phyloP scores from a whole-genome alignment of 495 filamentous ascomycete genomes.

The Sphaerosporella brunnea region DNA sequence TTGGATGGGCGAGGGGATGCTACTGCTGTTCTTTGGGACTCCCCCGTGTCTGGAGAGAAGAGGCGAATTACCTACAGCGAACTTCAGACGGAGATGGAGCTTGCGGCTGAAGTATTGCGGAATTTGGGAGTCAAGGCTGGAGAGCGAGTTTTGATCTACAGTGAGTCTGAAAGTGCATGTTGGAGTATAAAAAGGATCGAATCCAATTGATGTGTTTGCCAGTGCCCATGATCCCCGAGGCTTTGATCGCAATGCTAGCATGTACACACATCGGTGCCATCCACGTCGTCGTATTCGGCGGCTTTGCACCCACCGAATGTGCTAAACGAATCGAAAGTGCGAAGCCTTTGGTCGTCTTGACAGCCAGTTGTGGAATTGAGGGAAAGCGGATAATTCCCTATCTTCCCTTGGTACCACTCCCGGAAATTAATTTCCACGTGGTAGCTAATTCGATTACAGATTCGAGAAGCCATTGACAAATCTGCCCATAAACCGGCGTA shows the following conservation, averaged over 20 bases:
- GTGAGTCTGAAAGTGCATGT: slow-evolving; percentile 32
- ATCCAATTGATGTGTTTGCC: background rate
- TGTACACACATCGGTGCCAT: slow-evolving; percentile 68
- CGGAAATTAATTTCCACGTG: background rate
- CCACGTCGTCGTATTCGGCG: slow-evolving; percentile 83
- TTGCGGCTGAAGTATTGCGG: slow-evolving; percentile 61
- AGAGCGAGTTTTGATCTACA: slow-evolving; percentile 86
- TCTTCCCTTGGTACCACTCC: slow-evolving; percentile 13
- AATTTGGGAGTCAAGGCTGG: slow-evolving; percentile 72
- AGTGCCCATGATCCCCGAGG: slow-evolving; percentile 95
- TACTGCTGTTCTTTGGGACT: slow-evolving; percentile 73
- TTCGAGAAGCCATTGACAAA: slow-evolving; percentile 31
- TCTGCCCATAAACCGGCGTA: slow-evolving; percentile 36
- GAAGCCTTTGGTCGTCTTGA: slow-evolving; percentile 56
- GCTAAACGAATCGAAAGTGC: slow-evolving; percentile 80
- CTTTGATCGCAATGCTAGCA: slow-evolving; percentile 68
- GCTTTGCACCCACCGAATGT: slow-evolving; percentile 63
- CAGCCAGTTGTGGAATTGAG: slow-evolving; percentile 84
- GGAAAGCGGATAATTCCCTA: slow-evolving; percentile 40
- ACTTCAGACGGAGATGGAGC: slow-evolving; percentile 66
- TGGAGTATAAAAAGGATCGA: no score
- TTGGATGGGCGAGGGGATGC: slow-evolving; percentile 49
- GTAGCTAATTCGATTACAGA: slow-evolving; percentile 9
- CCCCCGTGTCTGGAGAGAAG: slow-evolving; percentile 61
- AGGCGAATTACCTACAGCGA: slow-evolving; percentile 53